These are phyloP conservation scores for Artemisia argyi DNA, from an alignment of 129 eudicot genomes.

Conservation along the genomic window DNA sequence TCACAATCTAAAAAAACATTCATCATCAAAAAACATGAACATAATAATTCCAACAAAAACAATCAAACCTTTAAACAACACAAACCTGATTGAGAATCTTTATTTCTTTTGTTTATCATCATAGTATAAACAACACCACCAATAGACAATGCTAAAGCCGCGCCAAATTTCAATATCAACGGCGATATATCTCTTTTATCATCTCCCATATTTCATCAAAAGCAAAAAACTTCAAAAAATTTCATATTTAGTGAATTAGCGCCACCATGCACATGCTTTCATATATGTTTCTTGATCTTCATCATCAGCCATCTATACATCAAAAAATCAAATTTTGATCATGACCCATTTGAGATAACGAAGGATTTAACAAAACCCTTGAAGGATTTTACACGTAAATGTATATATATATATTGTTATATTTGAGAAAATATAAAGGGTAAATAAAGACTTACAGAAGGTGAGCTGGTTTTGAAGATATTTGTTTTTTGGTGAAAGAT, in stretches of 20 bases:
- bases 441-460: constrained; percentile 1
- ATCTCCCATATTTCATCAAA: constrained; percentile 24
- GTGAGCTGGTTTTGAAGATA: constrained; percentile 15
- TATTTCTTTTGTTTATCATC: constrained; percentile 42
- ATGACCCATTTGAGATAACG: constrained; percentile 24
- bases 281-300: constrained; percentile 7
- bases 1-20: constrained; percentile 41
- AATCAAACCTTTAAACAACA: neutral
- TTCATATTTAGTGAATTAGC: neutral
- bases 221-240: neutral
- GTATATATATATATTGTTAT: constrained; percentile 1
- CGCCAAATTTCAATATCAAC: constrained; percentile 67
- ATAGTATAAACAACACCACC: constrained; percentile 67
- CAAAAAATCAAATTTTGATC: constrained; percentile 3
- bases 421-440: constrained; percentile 2
- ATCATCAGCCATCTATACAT: constrained; percentile 24
- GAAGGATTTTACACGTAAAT: neutral
- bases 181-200: constrained; percentile 59
- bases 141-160: constrained; percentile 60
- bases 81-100: constrained; percentile 35
- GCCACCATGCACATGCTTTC: constrained; percentile 11
- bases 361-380: constrained; percentile 24
- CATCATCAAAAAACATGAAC: constrained; percentile 18
- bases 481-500: constrained; percentile 16
- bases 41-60: neutral